A percentile compares a stretch with the other conserved stretches of the same genome.
Conservation (phyloP, 2,329 filamentous ascomycete genomes). For the Calonectria montana region DNA sequence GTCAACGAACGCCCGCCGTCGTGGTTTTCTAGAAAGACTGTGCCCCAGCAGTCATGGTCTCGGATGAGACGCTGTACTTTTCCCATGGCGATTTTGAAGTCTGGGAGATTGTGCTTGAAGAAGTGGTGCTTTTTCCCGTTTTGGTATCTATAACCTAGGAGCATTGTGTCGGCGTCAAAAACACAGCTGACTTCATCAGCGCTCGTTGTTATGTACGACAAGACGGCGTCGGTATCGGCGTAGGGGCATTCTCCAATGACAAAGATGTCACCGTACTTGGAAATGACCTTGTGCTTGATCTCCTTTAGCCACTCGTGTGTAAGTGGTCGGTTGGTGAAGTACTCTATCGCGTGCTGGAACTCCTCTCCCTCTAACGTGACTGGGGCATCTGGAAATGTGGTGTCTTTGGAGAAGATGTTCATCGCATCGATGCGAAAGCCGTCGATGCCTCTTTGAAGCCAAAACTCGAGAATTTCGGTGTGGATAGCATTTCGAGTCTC, state of each 20-base stretch:
- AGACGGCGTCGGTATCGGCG: conserved; percentile 63
- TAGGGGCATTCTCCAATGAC: conserved; percentile 74
- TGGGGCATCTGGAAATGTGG: conserved; percentile 64
- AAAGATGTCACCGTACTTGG: conserved; percentile 63
- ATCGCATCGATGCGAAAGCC: conserved; percentile 77
- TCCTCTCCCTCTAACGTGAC: conserved; percentile 52
- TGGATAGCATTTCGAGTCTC: conserved; percentile 75
- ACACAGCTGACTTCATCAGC: background rate
- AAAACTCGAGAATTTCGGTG: conserved; percentile 68
- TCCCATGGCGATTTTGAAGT: conserved; percentile 43
- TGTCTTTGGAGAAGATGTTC: conserved; percentile 72
- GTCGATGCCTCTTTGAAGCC: conserved; percentile 75
- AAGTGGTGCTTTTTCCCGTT: background rate
- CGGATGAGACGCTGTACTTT: conserved; percentile 58
- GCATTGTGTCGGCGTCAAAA: background rate
- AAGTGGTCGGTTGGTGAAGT: conserved; percentile 68
- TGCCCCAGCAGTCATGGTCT: conserved; percentile 64
- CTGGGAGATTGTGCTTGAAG: background rate
- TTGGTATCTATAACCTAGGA: conserved; percentile 26
- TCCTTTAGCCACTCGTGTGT: conserved; percentile 72
- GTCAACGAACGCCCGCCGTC: conserved; percentile 69
- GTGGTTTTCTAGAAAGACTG: conserved; percentile 73
- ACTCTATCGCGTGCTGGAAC: conserved; percentile 56
- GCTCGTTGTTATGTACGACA: conserved; percentile 40
- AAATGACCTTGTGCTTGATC: conserved; percentile 65